Conservation (phyloP, 495 filamentous ascomycete genomes). For the Daldinia childiae region DNA sequence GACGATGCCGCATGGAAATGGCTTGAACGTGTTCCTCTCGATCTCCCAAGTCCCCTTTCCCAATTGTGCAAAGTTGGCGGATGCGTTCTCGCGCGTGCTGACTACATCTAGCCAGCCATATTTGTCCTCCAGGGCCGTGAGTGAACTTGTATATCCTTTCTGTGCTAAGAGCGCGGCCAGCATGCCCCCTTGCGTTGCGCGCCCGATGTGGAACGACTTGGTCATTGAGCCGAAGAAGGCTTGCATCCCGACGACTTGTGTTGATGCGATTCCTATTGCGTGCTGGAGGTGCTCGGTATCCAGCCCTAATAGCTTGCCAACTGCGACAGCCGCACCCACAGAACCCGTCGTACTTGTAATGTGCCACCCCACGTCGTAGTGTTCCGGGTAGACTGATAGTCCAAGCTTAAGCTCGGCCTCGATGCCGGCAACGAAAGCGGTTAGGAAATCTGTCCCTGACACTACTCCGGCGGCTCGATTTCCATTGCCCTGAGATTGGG, state of each 20-base stretch:
- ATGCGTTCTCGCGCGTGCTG: slow-evolving; percentile 47
- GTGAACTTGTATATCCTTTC: slow-evolving; percentile 59
- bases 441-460: slow-evolving; percentile 57
- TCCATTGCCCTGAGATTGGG: slow-evolving; percentile 18
- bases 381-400: slow-evolving; percentile 60
- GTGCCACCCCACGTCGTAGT: slow-evolving; percentile 66
- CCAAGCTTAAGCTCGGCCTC: slow-evolving; percentile 63
- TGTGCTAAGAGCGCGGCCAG: slow-evolving; percentile 60
- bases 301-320: slow-evolving; percentile 56
- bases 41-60: slow-evolving; percentile 58
- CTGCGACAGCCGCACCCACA: slow-evolving; percentile 61
- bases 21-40: slow-evolving; percentile 63
- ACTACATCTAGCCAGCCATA: slow-evolving; percentile 65
- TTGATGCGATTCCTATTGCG: slow-evolving; percentile 62
- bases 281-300: slow-evolving; percentile 53
- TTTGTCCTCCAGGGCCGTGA: slow-evolving; percentile 60
- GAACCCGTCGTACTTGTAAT: slow-evolving; percentile 63
- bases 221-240: slow-evolving; percentile 66
- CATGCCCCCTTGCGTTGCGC: slow-evolving; percentile 61
- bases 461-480: slow-evolving; percentile 37
- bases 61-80: slow-evolving; percentile 48
- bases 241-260: slow-evolving; percentile 62
- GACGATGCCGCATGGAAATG: slow-evolving; percentile 66
- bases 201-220: slow-evolving; percentile 64
- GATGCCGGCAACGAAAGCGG: slow-evolving; percentile 62